phyloP scores from a whole-genome alignment of 108 stramenopile genomes.

The Epithemia pelagica region DNA sequence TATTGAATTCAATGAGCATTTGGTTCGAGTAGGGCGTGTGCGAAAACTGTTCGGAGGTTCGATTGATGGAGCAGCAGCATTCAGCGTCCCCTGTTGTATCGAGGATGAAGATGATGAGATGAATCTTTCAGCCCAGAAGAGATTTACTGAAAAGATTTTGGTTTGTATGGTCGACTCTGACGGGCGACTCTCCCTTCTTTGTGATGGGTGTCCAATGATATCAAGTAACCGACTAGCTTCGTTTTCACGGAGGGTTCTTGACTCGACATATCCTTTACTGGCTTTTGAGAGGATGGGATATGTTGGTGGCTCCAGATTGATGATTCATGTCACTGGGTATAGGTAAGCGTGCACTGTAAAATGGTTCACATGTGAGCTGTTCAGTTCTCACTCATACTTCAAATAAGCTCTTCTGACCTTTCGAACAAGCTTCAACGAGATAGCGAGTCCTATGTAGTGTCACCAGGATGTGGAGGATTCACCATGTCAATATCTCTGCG shows the following conservation, averaged over 20 bases:
- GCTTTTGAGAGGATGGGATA: background rate
- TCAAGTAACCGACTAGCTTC: background rate
- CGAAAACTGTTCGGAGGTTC: conserved; percentile 6
- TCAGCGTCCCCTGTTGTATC: conserved; percentile 31
- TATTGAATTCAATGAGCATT: conserved; percentile 60
- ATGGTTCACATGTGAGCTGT: no score
- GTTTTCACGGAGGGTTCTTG: background rate
- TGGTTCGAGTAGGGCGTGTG: conserved; percentile 21
- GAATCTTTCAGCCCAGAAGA: background rate
- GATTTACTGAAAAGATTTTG: background rate
- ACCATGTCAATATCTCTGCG: conserved; percentile 40
- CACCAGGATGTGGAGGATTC: conserved; percentile 56
- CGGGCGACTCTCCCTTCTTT: conserved; percentile 11
- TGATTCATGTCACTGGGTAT: background rate
- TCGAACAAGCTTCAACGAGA: conserved; percentile 56
- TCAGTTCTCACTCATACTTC: no score
- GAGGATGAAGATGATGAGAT: conserved; percentile 10
- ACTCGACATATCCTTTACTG: background rate
- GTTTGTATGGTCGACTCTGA: background rate
- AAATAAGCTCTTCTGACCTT: conserved; percentile 12
- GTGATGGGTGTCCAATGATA: background rate
- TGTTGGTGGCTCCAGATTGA: background rate
- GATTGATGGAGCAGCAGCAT: conserved; percentile 55
- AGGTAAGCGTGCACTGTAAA: background rate
- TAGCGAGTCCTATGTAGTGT: conserved; percentile 35